These are phyloP conservation scores for Hortaea werneckii DNA, from an alignment of 2,329 filamentous ascomycete species.

Conservation along the genomic window DNA sequence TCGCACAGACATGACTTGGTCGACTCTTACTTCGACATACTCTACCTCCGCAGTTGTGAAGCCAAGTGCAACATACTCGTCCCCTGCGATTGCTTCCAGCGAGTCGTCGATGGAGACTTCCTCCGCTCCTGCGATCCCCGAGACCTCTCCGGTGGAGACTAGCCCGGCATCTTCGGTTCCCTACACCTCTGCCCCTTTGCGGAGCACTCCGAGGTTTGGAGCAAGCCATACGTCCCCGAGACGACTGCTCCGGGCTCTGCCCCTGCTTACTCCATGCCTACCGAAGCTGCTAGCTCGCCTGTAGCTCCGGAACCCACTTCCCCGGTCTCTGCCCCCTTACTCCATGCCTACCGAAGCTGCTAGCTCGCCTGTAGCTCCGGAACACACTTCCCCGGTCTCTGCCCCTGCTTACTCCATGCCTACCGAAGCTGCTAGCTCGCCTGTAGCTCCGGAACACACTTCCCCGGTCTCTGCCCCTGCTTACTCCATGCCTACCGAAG, in stretches of 20 bases:
- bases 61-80: neutral
- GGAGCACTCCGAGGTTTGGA: too few species aligned
- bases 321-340: neutral
- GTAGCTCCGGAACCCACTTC: neutral
- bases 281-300: neutral
- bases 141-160: neutral
- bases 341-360: neutral
- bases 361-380: neutral
- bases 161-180: neutral
- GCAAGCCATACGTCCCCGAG: neutral
- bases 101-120: conserved; percentile 16
- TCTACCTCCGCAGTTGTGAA: neutral
- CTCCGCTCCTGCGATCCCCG: conserved; percentile 25
- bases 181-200: neutral
- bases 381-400: neutral
- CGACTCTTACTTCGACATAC: conserved; percentile 5
- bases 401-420: neutral
- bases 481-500: neutral
- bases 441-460: neutral
- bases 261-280: neutral
- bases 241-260: neutral
- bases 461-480: neutral
- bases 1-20: conserved; percentile 4
- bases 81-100: conserved; percentile 8
- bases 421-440: neutral